Conservation (phyloP, 176 grass and related monocot species). For the Oryza glaberrima region DNA sequence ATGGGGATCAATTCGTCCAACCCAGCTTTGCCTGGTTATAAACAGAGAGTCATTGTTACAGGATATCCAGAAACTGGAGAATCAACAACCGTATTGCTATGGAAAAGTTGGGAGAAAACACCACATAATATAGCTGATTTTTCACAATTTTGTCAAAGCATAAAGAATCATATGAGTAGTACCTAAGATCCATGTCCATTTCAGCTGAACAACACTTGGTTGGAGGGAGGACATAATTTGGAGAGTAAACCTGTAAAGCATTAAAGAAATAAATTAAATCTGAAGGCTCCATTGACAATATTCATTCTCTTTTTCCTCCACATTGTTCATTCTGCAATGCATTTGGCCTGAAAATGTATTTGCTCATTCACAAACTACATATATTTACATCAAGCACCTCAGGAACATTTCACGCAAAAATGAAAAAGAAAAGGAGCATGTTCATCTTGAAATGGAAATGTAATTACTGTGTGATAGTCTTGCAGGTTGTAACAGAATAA, state of each 20-base stretch:
- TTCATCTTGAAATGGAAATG: slow-evolving; percentile 20
- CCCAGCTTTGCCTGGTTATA: slow-evolving; percentile 75
- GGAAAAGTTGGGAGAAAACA: background rate
- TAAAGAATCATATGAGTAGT: background rate
- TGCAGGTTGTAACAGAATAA: slow-evolving; percentile 2
- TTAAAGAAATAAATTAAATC: background rate
- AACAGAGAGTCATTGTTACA: slow-evolving; percentile 4
- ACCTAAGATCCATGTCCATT: slow-evolving; percentile 89
- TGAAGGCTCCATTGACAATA: background rate
- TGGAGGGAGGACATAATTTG: slow-evolving; percentile 73
- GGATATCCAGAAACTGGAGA: background rate
- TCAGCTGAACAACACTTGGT: slow-evolving; percentile 70
- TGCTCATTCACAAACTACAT: background rate
- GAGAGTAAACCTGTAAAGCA: slow-evolving; percentile 78
- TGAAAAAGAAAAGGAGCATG: too few species aligned
- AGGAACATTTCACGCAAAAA: background rate
- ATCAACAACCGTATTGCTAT: slow-evolving; percentile 1
- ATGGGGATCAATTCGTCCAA: slow-evolving; percentile 64
- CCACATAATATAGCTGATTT: background rate
- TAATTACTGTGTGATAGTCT: background rate
- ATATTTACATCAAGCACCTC: slow-evolving; percentile 3
- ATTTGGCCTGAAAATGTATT: slow-evolving; percentile 11
- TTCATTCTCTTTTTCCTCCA: background rate
- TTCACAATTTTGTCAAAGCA: background rate
- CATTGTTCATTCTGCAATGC: background rate